These are phyloP conservation scores for Glaciozyma martinii DNA, from an alignment of 768 basidiomycete species.

Conservation along the genomic window DNA sequence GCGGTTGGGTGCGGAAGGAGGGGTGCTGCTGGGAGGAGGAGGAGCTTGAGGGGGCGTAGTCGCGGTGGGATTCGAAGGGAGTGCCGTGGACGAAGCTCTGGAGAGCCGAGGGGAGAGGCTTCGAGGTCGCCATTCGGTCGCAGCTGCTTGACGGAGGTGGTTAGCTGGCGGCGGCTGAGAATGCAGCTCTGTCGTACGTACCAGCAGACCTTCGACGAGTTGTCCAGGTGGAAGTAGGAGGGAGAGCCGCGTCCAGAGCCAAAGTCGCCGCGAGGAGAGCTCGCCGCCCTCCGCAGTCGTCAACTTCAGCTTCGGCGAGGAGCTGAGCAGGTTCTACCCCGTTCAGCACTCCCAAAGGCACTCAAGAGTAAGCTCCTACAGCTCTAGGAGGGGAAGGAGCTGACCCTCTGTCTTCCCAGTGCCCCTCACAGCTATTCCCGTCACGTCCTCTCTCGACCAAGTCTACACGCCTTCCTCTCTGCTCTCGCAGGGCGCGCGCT, in stretches of 20 bases:
- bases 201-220: not conserved
- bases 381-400: not conserved
- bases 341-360: too few species aligned
- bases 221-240: too few species aligned
- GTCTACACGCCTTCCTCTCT: constrained; percentile 27
- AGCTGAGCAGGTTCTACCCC: too few species aligned
- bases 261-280: too few species aligned
- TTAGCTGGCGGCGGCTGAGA: too few species aligned
- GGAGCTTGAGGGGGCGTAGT: not conserved
- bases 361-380: too few species aligned
- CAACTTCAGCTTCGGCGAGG: too few species aligned
- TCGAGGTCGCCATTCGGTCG: not conserved
- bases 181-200: not conserved
- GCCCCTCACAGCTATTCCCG: constrained; percentile 5
- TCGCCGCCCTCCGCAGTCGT: too few species aligned
- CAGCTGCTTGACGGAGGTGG: too few species aligned
- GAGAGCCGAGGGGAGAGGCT: not conserved
- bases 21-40: not conserved
- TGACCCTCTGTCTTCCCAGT: not conserved
- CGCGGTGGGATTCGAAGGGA: not conserved
- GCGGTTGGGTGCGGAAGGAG: not conserved
- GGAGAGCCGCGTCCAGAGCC: too few species aligned
- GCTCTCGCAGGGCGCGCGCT: constrained; percentile 16
- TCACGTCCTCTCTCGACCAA: constrained; percentile 5
- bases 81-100: not conserved